Percentiles rank a stretch among this genome's conserved stretches.
Conservation (phyloP, 208 protist species). For the Crithidia sp. region DNA sequence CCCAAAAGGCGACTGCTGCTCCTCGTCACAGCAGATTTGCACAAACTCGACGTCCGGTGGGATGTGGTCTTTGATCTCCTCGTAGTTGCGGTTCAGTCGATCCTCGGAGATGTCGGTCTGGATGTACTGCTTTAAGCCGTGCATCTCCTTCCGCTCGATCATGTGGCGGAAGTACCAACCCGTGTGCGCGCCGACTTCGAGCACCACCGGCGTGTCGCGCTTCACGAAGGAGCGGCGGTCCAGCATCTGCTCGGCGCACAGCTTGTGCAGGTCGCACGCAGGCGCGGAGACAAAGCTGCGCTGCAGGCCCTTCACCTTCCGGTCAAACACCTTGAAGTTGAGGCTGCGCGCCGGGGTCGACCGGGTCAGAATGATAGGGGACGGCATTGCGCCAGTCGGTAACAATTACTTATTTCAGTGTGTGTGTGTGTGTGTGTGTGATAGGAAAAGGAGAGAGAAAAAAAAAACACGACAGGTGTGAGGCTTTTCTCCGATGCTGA, state of each 20-base stretch:
- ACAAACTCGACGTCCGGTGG: slow-evolving; percentile 87
- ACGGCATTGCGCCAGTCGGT: slow-evolving; percentile 48
- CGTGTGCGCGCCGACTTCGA: slow-evolving; percentile 87
- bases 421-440: background rate
- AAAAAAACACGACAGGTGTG: background rate
- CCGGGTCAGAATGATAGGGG: slow-evolving; percentile 73
- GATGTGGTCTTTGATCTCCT: slow-evolving; percentile 81
- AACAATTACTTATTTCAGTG: background rate
- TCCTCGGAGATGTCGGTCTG: slow-evolving; percentile 91
- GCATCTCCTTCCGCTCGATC: slow-evolving; percentile 79
- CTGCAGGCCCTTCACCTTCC: slow-evolving; percentile 80
- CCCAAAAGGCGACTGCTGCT: slow-evolving; percentile 73
- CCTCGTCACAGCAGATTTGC: slow-evolving; percentile 91
- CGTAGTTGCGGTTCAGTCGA: slow-evolving; percentile 83
- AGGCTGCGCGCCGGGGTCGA: slow-evolving; percentile 63
- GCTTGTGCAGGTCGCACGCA: slow-evolving; percentile 83
- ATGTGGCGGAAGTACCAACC: slow-evolving; percentile 91
- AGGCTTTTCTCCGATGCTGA: too few species aligned
- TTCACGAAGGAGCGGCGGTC: slow-evolving; percentile 86
- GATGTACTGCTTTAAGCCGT: slow-evolving; percentile 91
- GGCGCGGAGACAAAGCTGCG: slow-evolving; percentile 63
- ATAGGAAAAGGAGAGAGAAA: background rate
- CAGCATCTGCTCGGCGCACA: slow-evolving; percentile 84
- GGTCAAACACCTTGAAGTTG: slow-evolving; percentile 81
- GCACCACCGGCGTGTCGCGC: slow-evolving; percentile 82